Conservation (phyloP, 176 grass and related monocot genomes). For the Leersia perrieri region DNA sequence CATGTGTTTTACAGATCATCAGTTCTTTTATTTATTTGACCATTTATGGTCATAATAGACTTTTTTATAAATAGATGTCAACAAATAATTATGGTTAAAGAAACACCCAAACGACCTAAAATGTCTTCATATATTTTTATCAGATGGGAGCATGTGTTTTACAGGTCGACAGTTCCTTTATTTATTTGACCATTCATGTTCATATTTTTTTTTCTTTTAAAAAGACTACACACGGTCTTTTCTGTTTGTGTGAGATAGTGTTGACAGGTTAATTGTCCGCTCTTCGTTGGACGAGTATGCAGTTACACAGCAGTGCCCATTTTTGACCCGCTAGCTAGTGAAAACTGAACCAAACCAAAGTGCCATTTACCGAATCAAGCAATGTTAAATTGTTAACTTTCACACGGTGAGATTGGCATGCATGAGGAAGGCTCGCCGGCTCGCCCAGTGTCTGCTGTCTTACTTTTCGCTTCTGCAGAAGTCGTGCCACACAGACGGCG, state of each 20-base stretch:
- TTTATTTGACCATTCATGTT: background rate
- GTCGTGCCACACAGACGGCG: no score
- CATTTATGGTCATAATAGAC: background rate
- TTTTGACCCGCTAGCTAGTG: background rate
- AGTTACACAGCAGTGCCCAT: background rate
- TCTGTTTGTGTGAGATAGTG: background rate
- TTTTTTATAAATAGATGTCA: background rate
- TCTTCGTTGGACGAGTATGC: background rate
- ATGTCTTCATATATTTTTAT: background rate
- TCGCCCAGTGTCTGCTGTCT: no score
- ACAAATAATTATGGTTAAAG: background rate
- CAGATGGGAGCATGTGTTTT: background rate
- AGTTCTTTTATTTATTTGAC: background rate
- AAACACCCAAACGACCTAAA: background rate
- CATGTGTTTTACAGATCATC: background rate
- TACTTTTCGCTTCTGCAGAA: background rate
- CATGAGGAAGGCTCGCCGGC: background rate
- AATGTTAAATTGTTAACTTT: background rate
- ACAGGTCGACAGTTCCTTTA: background rate
- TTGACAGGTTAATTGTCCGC: background rate
- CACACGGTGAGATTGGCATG: background rate
- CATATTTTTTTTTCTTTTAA: background rate
- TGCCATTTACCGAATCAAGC: background rate
- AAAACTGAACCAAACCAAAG: background rate
- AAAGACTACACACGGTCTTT: background rate